These are phyloP conservation scores for Ustilago bromivora DNA, from an alignment of 1,284 basidiomycete genomes.

Conservation along the genomic window DNA sequence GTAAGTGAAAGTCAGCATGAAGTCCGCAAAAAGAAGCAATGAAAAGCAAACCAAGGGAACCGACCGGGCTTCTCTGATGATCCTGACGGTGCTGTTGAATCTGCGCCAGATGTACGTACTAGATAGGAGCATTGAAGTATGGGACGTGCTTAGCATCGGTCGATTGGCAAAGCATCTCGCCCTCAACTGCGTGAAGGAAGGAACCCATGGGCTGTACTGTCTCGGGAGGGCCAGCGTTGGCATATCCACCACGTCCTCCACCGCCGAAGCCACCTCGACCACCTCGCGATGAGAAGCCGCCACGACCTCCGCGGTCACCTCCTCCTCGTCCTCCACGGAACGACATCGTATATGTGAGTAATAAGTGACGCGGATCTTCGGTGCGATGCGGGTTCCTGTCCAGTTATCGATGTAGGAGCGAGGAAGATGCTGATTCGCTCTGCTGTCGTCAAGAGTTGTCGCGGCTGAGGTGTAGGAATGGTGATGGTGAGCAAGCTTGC, in stretches of 20 bases:
- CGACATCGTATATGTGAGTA: conserved; percentile 48
- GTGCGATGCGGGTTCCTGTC: background rate
- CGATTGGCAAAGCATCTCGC: conserved; percentile 96
- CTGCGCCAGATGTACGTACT: conserved; percentile 70
- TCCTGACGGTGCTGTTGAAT: background rate
- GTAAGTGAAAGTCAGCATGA: background rate
- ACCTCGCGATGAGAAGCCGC: conserved; percentile 58
- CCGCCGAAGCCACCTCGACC: conserved; percentile 60
- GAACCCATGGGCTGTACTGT: conserved; percentile 67
- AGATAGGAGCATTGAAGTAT: conserved; percentile 99
- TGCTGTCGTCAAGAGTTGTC: background rate
- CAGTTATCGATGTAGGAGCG: background rate
- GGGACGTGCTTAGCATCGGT: conserved; percentile 78
- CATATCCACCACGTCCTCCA: conserved; percentile 59
- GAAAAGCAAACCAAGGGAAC: background rate
- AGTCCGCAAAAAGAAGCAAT: background rate
- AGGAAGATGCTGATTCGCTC: background rate
- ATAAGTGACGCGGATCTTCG: background rate
- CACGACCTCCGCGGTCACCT: conserved; percentile 56
- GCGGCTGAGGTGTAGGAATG: conserved; percentile 2
- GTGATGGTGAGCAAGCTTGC: conserved; percentile 20
- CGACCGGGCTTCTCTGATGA: background rate
- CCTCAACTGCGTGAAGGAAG: conserved; percentile 84
- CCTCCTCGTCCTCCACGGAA: conserved; percentile 61
- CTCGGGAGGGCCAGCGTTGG: conserved; percentile 65